Base-by-base conservation (phyloP, 2,329 filamentous ascomycete genomes). In the Ambrosiella cleistominuta region DNA sequence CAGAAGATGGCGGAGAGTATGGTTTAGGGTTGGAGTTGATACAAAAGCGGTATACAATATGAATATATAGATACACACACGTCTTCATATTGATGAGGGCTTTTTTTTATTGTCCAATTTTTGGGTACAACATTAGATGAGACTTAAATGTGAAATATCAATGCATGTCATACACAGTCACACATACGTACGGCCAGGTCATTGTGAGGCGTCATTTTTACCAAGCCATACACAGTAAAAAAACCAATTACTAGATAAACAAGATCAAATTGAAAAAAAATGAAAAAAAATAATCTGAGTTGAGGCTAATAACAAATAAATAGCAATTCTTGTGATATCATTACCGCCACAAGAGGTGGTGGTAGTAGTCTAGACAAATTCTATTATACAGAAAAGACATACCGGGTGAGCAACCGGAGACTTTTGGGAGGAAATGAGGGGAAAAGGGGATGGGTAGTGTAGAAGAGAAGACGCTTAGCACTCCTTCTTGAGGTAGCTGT, bases 321-420 rank as follows among this genome's bases (percentile, higher is more conserved):
- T 3, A 27, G 27, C 27, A 27, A 27, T 27, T 27, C 2, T 27
- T 27, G 39, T 42, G n/a, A n/a, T 42, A 42, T 11, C 2, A 42
- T 11, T 42, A 42, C 11, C n/a, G n/a, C 11, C n/a, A 42, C 11
- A 12, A 42, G 39, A 11, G 13, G 39, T 42, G 36, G 53, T 59
- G 47, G n/a, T 57, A 61, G 60, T 59, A 62, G 38, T 62, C 56
- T 61, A 60, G 56, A 61, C 50, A 58, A 27, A 27, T 27, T 62
- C 61, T 62, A 62, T 59, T 61, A 50, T 62, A 62, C 61, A 62
- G 15, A 54, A 58, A 42, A 42, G 11, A n/a, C 39, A 19, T 19
- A 27, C 27, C 27, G 27, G 3, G 4, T 27, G 27, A 5, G 27
- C 27, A 27, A 27, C 27, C 11, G 40, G 40, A 42, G 40, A 42